Percentiles rank a stretch among this genome's conserved stretches.
phyloP scores from a whole-genome alignment of 495 filamentous ascomycete species.

The Penicillium canariense region DNA sequence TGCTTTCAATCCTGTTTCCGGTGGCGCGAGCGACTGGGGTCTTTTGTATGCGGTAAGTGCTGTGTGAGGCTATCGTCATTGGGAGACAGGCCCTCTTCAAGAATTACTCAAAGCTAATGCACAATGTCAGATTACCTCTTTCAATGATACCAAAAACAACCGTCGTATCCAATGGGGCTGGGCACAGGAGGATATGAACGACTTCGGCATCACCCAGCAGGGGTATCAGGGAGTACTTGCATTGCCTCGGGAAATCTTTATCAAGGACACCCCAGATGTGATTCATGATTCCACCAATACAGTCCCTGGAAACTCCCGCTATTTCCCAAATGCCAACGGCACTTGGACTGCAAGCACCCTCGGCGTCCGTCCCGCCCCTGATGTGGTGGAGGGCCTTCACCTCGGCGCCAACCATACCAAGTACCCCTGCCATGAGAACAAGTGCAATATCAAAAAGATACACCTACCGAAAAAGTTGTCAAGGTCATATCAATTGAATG shows the following conservation, averaged over 20 bases:
- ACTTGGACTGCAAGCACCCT: conserved; percentile 20
- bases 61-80: no score
- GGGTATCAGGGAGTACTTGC: conserved; percentile 16
- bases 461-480: conserved; percentile 1
- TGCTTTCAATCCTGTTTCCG: conserved; percentile 14
- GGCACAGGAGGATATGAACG: conserved; percentile 16
- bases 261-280: conserved; percentile 11
- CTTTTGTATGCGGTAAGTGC: conserved; percentile 17
- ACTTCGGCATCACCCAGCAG: conserved; percentile 15
- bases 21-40: conserved; percentile 17
- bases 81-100: no score
- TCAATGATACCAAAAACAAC: conserved; percentile 6
- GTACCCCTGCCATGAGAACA: conserved; percentile 4
- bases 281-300: neutral
- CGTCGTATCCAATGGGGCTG: conserved; percentile 20
- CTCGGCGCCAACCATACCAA: conserved; percentile 9
- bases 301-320: conserved; percentile 7
- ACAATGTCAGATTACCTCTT: no score
- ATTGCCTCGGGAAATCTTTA: conserved; percentile 14
- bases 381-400: conserved; percentile 15
- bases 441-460: conserved; percentile 1
- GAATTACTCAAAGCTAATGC: no score
- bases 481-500: conserved; percentile 11
- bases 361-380: conserved; percentile 12
- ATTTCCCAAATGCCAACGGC: conserved; percentile 8